Evolutionary conservation across 2,329 filamentous ascomycete species (phyloP).

Genomic region (Exophiala spinifera): DNA sequence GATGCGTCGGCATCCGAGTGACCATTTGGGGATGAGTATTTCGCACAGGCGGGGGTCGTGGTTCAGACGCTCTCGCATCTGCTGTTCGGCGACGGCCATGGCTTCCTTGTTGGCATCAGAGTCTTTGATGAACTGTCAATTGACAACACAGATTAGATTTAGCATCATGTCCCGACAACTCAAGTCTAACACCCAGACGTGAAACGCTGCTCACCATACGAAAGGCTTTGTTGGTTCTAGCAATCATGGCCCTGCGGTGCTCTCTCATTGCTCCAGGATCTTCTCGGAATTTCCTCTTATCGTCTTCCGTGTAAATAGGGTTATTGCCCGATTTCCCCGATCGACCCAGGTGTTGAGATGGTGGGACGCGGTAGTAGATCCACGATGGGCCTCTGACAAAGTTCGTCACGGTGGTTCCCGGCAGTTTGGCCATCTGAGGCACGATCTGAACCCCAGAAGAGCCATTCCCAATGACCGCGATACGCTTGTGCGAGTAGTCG

Average conservation of each 20-base stretch:
- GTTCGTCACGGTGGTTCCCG: slow-evolving; percentile 30
- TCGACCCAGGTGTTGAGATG: neutral
- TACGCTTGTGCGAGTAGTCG: slow-evolving; percentile 29
- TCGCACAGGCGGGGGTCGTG: slow-evolving; percentile 28
- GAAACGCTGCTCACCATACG: slow-evolving; percentile 27
- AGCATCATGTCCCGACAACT: no score
- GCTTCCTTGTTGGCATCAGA: slow-evolving; percentile 10
- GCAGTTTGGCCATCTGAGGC: slow-evolving; percentile 25
- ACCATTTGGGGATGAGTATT: slow-evolving; percentile 31
- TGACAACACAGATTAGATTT: no score
- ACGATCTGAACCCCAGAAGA: slow-evolving; percentile 32
- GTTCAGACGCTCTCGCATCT: slow-evolving; percentile 13
- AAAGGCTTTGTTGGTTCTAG: slow-evolving; percentile 33
- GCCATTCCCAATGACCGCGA: slow-evolving; percentile 30
- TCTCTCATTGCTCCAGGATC: slow-evolving; percentile 22
- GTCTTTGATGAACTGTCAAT: slow-evolving; percentile 5
- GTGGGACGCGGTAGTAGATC: slow-evolving; percentile 22
- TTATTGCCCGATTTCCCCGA: slow-evolving; percentile 28
- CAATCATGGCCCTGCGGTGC: slow-evolving; percentile 29
- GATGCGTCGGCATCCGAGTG: slow-evolving; percentile 24
- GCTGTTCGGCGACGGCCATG: slow-evolving; percentile 7
- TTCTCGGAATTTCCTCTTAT: slow-evolving; percentile 10
- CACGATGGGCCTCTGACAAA: slow-evolving; percentile 35
- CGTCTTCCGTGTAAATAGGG: slow-evolving; percentile 24
- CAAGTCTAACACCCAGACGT: no score